A percentile compares a stretch with the other conserved stretches of the same genome.
These are phyloP conservation scores for Diplotaxis tenuifolia DNA, from an alignment of 345 rosid species.

Conservation along the genomic window DNA sequence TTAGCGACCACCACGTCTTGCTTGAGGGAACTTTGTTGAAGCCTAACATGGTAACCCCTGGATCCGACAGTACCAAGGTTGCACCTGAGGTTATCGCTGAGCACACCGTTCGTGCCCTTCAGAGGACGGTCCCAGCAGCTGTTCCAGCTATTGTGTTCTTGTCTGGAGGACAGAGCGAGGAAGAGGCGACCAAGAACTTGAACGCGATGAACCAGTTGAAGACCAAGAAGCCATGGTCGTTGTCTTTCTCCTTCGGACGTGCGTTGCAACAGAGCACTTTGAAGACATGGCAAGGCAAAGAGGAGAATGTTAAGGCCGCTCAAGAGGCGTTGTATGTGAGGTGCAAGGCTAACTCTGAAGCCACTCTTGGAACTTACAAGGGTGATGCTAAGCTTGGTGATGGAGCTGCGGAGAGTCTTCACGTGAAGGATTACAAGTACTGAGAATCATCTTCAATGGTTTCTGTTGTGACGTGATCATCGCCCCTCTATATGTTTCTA, in stretches of 20 bases:
- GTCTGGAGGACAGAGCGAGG: not conserved
- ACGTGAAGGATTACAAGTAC: not conserved
- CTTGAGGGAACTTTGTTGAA: not conserved
- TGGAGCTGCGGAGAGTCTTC: not conserved
- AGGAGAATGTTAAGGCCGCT: not conserved
- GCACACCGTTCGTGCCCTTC: not conserved
- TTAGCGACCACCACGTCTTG: not conserved
- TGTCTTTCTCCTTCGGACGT: not conserved
- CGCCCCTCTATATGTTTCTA: not conserved
- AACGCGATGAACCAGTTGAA: not conserved
- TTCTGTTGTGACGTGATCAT: not conserved
- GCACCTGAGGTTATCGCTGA: not conserved
- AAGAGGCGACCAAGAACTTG: not conserved
- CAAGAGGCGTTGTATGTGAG: not conserved
- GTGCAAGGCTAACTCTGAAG: not conserved
- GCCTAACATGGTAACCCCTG: not conserved
- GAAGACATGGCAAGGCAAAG: not conserved
- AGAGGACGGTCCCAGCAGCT: not conserved
- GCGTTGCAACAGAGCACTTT: not conserved
- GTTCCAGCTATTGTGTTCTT: not conserved
- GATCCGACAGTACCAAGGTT: not conserved
- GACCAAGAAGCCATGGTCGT: not conserved
- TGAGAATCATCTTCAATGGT: not conserved
- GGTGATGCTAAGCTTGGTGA: slow-evolving; percentile 1
- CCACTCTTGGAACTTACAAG: not conserved